A percentile compares a stretch with the other conserved stretches of the same genome.
phyloP scores from a whole-genome alignment of 225 moss, liverwort and hornwort genomes.

The Anthoceros angustus region DNA sequence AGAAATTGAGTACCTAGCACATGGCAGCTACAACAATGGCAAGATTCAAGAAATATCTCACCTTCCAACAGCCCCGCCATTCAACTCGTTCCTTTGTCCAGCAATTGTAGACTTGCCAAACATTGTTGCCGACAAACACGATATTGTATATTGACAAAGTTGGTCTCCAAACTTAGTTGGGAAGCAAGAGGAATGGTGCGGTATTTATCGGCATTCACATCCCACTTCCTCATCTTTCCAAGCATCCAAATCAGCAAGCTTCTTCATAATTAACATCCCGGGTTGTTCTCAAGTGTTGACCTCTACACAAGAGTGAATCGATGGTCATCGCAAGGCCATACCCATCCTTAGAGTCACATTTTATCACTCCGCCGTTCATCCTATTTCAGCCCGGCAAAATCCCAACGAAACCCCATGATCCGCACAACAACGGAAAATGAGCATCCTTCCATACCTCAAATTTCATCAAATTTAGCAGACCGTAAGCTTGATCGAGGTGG shows the following conservation, averaged over 20 bases:
- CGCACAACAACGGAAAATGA: neutral
- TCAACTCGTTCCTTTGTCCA: constrained; percentile 1
- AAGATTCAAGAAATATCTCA: constrained; percentile 70
- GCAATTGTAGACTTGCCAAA: constrained; percentile 1
- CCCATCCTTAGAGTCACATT: neutral
- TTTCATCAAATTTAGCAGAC: constrained; percentile 36
- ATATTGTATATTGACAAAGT: neutral
- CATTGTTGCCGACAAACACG: too few species aligned
- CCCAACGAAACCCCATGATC: constrained; percentile 5
- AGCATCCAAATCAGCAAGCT: constrained; percentile 15
- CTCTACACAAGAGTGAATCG: constrained; percentile 54
- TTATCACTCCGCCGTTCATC: neutral
- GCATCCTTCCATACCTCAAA: constrained; percentile 88
- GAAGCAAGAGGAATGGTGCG: constrained; percentile 4
- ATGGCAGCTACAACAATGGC: constrained; percentile 68
- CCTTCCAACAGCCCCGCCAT: constrained; percentile 63
- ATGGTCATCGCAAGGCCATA: constrained; percentile 46
- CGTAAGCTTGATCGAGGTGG: constrained; percentile 59
- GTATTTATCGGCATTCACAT: constrained; percentile 51
- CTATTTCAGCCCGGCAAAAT: neutral
- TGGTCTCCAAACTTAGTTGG: neutral
- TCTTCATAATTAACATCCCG: constrained; percentile 40
- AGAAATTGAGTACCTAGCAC: constrained; percentile 49
- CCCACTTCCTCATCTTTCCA: constrained; percentile 14
- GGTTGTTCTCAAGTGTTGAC: constrained; percentile 60